phyloP scores from a whole-genome alignment of 1,284 basidiomycete species.

The Ceratobasidium sp. region DNA sequence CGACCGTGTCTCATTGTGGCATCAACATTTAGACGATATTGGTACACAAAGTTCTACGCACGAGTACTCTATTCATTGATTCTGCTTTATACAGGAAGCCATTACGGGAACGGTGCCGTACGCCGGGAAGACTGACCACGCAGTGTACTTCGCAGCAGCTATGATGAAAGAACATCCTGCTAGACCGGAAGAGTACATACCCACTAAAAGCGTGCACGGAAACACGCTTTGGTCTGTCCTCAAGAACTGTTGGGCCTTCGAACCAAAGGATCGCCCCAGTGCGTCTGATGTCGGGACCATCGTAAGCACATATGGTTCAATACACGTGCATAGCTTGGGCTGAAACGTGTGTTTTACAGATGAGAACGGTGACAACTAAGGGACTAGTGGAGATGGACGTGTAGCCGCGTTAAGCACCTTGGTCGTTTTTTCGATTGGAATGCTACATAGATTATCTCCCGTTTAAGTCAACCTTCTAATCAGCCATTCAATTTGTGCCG shows the following conservation, averaged over 20 bases:
- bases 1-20: background rate
- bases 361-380: no score
- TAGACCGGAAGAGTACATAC: background rate
- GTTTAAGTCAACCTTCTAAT: no score
- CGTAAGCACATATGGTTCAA: no score
- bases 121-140: background rate
- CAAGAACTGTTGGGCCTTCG: background rate
- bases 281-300: background rate
- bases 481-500: no score
- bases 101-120: background rate
- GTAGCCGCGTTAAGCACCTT: no score
- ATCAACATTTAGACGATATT: slow-evolving; percentile 3
- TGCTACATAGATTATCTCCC: no score
- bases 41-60: background rate
- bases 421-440: no score
- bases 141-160: background rate
- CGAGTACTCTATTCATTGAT: background rate
- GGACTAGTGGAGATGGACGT: no score
- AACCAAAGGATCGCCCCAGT: slow-evolving; percentile 5
- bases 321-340: no score
- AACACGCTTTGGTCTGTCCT: background rate
- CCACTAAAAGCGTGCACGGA: background rate
- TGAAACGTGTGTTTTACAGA: no score
- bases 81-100: background rate
- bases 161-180: background rate